These are phyloP conservation scores for Dactylella cylindrospora DNA, from an alignment of 2,329 filamentous ascomycete species.

Conservation along the genomic window DNA sequence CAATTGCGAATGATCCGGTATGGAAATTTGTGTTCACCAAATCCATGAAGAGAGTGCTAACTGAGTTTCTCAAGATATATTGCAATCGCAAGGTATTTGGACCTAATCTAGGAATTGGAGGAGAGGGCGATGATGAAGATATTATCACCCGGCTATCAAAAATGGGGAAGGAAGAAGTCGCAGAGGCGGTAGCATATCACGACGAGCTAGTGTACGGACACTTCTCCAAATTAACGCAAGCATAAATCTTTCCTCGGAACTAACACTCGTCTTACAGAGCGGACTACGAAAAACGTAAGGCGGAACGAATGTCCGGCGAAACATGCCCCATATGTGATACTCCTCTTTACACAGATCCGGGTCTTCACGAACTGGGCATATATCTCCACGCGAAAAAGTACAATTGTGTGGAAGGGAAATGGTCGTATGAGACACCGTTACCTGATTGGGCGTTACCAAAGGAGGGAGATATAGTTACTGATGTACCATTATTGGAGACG, in stretches of 20 bases:
- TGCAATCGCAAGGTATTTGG: constrained; percentile 93
- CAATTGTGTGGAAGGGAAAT: constrained; percentile 76
- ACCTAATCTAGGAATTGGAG: constrained; percentile 67
- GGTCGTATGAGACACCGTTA: constrained; percentile 83
- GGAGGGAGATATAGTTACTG: constrained; percentile 31
- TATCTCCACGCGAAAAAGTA: constrained; percentile 93
- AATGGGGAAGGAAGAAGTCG: constrained; percentile 93
- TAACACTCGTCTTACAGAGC: constrained; percentile 2
- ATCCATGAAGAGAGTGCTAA: not conserved
- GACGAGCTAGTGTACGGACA: constrained; percentile 74
- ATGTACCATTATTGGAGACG: constrained; percentile 29
- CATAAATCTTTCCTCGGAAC: not conserved
- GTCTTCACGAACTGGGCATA: constrained; percentile 76
- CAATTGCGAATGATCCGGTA: constrained; percentile 86
- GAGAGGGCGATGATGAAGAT: constrained; percentile 67
- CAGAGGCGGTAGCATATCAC: constrained; percentile 87
- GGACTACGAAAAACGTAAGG: constrained; percentile 83
- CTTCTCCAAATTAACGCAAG: not conserved
- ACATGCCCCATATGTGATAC: constrained; percentile 80
- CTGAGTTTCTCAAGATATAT: constrained; percentile 64
- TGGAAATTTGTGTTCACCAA: not conserved
- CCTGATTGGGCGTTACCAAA: constrained; percentile 77
- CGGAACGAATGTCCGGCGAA: constrained; percentile 88
- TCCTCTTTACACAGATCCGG: constrained; percentile 89
- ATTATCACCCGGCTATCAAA: constrained; percentile 79